These are phyloP conservation scores for Cucurbita pepo DNA, from an alignment of 306 rosid species.

Conservation along the genomic window DNA sequence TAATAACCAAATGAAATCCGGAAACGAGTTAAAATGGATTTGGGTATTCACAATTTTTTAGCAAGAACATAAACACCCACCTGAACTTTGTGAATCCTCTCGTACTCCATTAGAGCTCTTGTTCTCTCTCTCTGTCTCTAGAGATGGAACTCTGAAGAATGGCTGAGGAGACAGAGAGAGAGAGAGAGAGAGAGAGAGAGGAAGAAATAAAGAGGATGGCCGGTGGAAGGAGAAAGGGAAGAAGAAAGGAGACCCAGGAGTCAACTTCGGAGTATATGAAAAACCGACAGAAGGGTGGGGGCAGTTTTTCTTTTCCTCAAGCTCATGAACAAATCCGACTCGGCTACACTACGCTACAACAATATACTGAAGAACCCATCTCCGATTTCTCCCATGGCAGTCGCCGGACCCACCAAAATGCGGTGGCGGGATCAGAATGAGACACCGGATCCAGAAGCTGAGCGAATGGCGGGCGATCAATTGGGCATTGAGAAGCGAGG, in stretches of 20 bases:
- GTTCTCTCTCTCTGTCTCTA: background rate
- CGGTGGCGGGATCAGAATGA: background rate
- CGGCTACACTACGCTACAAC: background rate
- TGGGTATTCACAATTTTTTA: background rate
- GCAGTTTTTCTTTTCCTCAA: background rate
- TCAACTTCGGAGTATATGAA: background rate
- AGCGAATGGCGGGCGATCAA: background rate
- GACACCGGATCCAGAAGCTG: background rate
- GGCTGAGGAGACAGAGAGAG: background rate
- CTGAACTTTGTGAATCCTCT: constrained; percentile 80
- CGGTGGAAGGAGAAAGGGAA: background rate
- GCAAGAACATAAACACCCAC: constrained; percentile 16
- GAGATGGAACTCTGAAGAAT: background rate
- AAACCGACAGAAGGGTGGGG: background rate
- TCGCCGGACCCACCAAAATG: background rate
- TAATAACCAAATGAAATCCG: background rate
- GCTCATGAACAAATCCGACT: background rate
- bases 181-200: background rate
- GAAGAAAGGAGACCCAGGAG: constrained; percentile 1
- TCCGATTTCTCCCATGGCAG: background rate
- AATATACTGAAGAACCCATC: background rate
- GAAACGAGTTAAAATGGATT: background rate
- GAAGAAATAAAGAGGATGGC: background rate
- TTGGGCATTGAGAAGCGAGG: background rate
- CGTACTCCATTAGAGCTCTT: constrained; percentile 75